Conservation (phyloP, 164 flowering plant species). For the Chimonanthus praecox region DNA sequence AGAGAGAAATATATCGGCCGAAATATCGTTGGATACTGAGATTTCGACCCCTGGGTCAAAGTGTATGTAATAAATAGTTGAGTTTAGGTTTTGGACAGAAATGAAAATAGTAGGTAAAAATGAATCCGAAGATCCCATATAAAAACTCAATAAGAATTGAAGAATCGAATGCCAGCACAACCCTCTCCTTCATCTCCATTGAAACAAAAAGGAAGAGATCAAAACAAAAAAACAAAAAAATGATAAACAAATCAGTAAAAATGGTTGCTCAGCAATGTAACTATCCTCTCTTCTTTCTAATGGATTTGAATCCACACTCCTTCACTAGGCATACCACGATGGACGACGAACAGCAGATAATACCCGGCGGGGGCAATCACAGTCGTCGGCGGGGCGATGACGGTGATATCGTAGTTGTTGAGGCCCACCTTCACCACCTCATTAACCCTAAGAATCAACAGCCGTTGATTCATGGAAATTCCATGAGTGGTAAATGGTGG, state of each 20-base stretch:
- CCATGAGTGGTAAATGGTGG: conserved; percentile 90
- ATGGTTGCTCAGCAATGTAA: not conserved
- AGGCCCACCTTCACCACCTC: conserved; percentile 1
- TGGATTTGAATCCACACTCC: conserved; percentile 41
- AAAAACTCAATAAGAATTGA: too few relatives aligned
- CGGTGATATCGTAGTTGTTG: conserved; percentile 10
- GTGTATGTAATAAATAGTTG: too few relatives aligned
- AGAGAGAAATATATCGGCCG: too few relatives aligned
- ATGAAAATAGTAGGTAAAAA: too few relatives aligned
- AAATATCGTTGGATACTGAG: too few relatives aligned
- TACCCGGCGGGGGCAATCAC: conserved; percentile 53
- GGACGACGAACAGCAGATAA: conserved; percentile 47
- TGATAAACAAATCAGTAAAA: too few relatives aligned
- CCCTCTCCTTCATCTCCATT: not conserved
- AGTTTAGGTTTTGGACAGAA: too few relatives aligned
- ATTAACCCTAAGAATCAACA: conserved; percentile 27
- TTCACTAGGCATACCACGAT: conserved; percentile 41
- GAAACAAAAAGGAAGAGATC: too few relatives aligned
- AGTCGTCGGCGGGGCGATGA: conserved; percentile 22
- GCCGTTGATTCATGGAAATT: conserved; percentile 62
- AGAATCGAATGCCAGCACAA: not conserved
- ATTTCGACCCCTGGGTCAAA: too few relatives aligned
- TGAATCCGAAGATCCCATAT: too few relatives aligned
- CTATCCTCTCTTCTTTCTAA: conserved; percentile 4
- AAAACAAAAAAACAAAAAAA: too few relatives aligned